Conservation (phyloP, 202 grass and related monocot species). For the Setaria italica region DNA sequence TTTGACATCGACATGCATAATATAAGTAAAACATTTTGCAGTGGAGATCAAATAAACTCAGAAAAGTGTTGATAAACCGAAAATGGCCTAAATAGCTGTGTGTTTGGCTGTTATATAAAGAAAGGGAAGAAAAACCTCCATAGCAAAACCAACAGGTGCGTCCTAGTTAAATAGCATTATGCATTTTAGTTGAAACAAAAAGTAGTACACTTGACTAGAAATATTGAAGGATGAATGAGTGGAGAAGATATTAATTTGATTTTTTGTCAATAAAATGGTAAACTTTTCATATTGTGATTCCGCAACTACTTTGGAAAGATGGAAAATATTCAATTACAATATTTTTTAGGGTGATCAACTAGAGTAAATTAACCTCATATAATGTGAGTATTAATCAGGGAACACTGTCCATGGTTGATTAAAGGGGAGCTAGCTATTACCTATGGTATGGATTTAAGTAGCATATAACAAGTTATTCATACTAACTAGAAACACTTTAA, state of each 20-base stretch:
- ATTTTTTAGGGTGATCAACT: too few species aligned
- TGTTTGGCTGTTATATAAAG: too few species aligned
- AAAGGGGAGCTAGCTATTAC: neutral
- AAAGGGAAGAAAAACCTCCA: too few species aligned
- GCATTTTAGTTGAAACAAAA: too few species aligned
- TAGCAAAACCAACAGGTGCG: too few species aligned
- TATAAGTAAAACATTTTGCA: neutral
- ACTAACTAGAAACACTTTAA: conserved; percentile 3
- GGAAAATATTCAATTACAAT: neutral
- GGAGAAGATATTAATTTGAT: neutral
- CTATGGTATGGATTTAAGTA: neutral
- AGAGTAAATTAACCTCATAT: too few species aligned
- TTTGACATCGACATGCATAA: neutral
- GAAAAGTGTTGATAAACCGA: neutral
- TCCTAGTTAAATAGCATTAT: too few species aligned
- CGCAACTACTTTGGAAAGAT: neutral
- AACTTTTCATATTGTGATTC: neutral
- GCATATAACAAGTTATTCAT: neutral
- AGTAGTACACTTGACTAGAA: neutral
- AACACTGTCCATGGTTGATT: neutral
- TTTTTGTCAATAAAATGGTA: neutral
- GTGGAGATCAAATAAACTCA: neutral
- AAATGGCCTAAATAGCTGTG: too few species aligned
- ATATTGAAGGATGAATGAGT: neutral
- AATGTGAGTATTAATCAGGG: neutral